Evolutionary conservation across 345 rosid species (phyloP).

Genomic region (Noccaea caerulescens): DNA sequence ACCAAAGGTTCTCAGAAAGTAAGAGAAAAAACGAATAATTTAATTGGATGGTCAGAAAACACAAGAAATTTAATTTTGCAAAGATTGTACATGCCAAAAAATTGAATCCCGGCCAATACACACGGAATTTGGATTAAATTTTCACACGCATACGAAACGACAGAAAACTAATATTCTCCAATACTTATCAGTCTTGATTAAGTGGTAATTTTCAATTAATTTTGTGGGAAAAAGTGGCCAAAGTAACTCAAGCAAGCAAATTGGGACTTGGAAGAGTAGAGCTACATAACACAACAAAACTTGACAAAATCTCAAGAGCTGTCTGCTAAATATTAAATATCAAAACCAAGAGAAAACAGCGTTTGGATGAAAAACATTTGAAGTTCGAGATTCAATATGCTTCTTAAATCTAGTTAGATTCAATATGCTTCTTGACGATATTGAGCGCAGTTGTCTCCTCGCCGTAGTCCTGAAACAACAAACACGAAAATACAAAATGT

Average conservation of each 20-base stretch:
- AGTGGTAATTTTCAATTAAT: not conserved
- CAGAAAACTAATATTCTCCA: too few species aligned
- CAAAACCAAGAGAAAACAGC: constrained; percentile 38
- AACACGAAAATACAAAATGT: not conserved
- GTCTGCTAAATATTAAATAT: constrained; percentile 35
- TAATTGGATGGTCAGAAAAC: too few species aligned
- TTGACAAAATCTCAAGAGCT: constrained; percentile 37
- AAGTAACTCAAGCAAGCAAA: not conserved
- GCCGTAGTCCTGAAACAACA: constrained; percentile 43
- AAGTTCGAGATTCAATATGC: constrained; percentile 21
- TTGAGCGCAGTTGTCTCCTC: constrained; percentile 46
- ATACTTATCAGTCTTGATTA: not conserved
- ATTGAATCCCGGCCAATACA: too few species aligned
- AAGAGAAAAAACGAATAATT: too few species aligned
- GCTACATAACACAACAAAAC: constrained; percentile 22
- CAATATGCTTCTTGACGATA: constrained; percentile 45
- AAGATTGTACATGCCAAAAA: too few species aligned
- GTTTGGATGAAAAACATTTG: constrained; percentile 23
- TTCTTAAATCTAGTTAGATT: constrained; percentile 36
- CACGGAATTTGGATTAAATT: too few species aligned
- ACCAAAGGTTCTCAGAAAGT: not conserved
- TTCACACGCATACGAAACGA: too few species aligned
- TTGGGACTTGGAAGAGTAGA: constrained; percentile 10
- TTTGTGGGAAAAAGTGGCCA: not conserved
- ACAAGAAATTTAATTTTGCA: too few species aligned